Percentiles rank a stretch among this genome's conserved stretches.
These are phyloP conservation scores for Ambispora gerdemannii DNA, from an alignment of 192 early-diverging fungal species.

Conservation along the genomic window DNA sequence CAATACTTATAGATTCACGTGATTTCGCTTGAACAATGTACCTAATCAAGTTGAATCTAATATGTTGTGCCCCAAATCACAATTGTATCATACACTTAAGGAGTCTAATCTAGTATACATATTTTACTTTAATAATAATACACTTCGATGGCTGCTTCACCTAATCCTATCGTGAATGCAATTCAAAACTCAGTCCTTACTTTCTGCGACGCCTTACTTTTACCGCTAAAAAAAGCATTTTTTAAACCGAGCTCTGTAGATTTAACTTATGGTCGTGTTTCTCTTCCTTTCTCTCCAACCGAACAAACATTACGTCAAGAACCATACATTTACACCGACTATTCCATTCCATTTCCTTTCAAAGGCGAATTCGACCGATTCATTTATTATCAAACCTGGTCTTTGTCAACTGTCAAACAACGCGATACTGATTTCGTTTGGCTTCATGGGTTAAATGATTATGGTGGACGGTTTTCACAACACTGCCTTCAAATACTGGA, in stretches of 20 bases:
- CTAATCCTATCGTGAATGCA: background rate
- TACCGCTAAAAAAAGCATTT: background rate
- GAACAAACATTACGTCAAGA: slow-evolving; percentile 5
- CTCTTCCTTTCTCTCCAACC: background rate
- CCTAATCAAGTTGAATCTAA: too few relatives aligned
- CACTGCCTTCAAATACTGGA: background rate
- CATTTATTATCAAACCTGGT: slow-evolving; percentile 30
- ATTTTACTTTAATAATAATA: too few relatives aligned
- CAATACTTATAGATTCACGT: too few relatives aligned
- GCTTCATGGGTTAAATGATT: slow-evolving; percentile 27
- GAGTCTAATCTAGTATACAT: too few relatives aligned
- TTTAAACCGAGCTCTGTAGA: background rate
- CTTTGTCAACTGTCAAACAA: slow-evolving; percentile 6
- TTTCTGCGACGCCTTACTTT: background rate
- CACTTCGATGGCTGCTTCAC: background rate
- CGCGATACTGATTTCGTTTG: slow-evolving; percentile 10
- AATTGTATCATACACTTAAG: too few relatives aligned
- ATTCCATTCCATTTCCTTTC: slow-evolving; percentile 15
- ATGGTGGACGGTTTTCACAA: slow-evolving; percentile 21
- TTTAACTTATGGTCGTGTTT: slow-evolving; percentile 21
- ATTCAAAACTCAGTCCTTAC: background rate
- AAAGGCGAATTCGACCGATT: background rate
- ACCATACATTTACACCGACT: slow-evolving; percentile 1
- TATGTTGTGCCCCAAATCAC: too few relatives aligned
- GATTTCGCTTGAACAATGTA: too few relatives aligned